A percentile compares a stretch with the other conserved stretches of the same genome.
Conservation (phyloP, 805 yeast genomes). For the Metschnikowia bowlesiae region DNA sequence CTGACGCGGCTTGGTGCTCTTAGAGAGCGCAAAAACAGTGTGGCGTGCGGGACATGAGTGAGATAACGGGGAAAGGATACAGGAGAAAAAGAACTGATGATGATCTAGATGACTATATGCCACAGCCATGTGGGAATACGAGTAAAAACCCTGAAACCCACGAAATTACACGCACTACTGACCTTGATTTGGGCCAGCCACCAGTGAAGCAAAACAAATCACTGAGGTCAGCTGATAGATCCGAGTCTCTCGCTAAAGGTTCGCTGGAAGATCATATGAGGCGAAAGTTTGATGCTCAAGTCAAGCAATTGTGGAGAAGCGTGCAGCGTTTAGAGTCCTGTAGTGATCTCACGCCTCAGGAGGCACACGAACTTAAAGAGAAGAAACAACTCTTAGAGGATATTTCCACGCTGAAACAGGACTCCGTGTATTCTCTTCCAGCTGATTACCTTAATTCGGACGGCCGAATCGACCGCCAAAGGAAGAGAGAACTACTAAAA, state of each 20-base stretch:
- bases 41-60: neutral
- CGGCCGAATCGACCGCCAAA: constrained; percentile 50
- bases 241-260: neutral
- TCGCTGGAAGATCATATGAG: neutral
- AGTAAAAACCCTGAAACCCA: neutral
- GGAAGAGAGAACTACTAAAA: constrained; percentile 50
- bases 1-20: neutral
- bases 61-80: constrained; percentile 5
- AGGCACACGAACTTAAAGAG: constrained; percentile 10
- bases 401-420: neutral
- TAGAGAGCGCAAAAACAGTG: neutral
- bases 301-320: neutral
- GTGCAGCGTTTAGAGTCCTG: constrained; percentile 2
- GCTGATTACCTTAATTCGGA: constrained; percentile 50
- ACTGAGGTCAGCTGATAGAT: neutral
- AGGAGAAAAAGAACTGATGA: constrained; percentile 3
- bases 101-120: neutral
- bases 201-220: neutral
- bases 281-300: constrained; percentile 7
- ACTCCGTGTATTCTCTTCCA: constrained; percentile 34
- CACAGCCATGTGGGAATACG: neutral
- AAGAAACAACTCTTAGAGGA: constrained; percentile 9
- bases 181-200: neutral
- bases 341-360: constrained; percentile 11
- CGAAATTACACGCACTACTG: neutral